phyloP scores from a whole-genome alignment of 2,329 filamentous ascomycete genomes.

The Achaetomium macrosporum region DNA sequence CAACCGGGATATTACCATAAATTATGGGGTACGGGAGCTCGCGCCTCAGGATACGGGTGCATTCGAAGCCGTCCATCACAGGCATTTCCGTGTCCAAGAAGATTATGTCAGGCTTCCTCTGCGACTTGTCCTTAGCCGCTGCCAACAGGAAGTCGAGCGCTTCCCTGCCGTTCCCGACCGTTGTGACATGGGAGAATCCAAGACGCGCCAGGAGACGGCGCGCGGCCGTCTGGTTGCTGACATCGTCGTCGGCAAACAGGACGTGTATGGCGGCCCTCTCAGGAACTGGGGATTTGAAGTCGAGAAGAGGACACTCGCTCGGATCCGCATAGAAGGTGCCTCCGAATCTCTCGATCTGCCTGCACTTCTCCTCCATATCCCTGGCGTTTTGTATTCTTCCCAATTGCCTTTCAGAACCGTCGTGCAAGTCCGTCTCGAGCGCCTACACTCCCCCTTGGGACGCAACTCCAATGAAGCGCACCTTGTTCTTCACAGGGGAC shows the following conservation, averaged over 20 bases:
- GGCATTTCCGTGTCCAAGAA: neutral
- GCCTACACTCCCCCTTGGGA: neutral
- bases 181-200: neutral
- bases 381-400: neutral
- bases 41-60: neutral
- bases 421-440: neutral
- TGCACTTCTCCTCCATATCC: constrained; percentile 3
- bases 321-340: constrained; percentile 1
- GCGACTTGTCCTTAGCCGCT: neutral
- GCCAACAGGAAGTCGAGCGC: neutral
- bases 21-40: neutral
- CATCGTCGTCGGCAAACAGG: neutral
- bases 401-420: neutral
- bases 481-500: neutral
- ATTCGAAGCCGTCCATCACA: neutral
- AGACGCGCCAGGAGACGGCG: neutral
- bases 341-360: constrained; percentile 1
- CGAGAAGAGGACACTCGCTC: constrained; percentile 1
- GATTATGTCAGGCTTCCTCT: neutral
- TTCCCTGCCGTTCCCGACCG: neutral
- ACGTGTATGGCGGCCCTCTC: neutral
- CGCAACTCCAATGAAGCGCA: neutral
- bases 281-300: neutral
- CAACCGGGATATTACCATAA: neutral
- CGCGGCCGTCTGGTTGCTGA: neutral